Percentiles rank a stretch among this genome's conserved stretches.
phyloP scores from a whole-genome alignment of 176 grass and related monocot species.

The Aechmea fasciata region DNA sequence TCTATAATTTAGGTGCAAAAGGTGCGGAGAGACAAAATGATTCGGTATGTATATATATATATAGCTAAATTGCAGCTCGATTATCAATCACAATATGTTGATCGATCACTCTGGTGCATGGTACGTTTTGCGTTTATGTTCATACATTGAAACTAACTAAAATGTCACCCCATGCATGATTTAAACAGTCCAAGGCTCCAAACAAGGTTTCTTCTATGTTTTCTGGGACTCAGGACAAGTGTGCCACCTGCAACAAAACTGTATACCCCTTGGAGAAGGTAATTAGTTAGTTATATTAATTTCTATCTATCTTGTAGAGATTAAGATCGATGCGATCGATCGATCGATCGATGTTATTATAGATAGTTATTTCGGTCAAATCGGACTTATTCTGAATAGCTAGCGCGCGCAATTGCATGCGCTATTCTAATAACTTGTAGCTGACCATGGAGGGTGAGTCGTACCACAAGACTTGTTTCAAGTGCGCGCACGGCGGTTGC shows the following conservation, averaged over 20 bases:
- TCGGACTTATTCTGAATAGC: background rate
- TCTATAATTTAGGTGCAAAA: conserved; percentile 36
- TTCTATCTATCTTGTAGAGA: background rate
- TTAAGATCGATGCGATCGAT: too few relatives aligned
- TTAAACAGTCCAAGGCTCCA: conserved; percentile 52
- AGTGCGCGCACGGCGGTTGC: conserved; percentile 82
- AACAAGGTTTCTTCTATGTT: conserved; percentile 83
- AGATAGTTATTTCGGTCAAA: background rate
- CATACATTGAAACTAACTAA: background rate
- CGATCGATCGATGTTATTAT: background rate
- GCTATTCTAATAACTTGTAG: conserved; percentile 18
- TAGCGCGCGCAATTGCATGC: too few relatives aligned
- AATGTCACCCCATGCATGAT: background rate
- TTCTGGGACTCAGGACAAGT: conserved; percentile 86
- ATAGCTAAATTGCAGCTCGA: background rate
- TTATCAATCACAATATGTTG: background rate
- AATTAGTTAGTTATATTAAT: conserved; percentile 55
- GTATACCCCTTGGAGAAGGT: conserved; percentile 97
- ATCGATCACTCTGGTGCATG: too few relatives aligned
- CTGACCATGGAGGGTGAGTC: conserved; percentile 68
- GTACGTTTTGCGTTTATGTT: background rate
- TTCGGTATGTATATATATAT: conserved; percentile 28
- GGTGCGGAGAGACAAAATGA: conserved; percentile 48
- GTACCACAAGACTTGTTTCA: conserved; percentile 92
- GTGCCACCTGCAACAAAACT: conserved; percentile 71